Conservation (phyloP, 805 yeast species). For the Candida hungchunana region DNA sequence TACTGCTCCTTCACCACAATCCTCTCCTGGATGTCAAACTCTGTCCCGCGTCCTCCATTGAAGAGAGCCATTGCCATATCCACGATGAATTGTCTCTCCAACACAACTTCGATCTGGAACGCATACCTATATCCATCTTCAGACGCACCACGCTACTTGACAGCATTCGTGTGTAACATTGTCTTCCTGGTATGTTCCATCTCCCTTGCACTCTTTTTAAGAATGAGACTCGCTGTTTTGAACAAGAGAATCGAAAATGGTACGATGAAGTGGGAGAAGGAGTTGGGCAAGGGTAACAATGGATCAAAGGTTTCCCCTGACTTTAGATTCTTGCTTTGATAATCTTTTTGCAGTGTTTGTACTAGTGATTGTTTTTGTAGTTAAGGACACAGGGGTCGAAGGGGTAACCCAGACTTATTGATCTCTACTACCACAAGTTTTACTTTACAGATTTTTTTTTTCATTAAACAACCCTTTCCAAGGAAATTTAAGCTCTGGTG, state of each 20-base stretch:
- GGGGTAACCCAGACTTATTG: too few species aligned
- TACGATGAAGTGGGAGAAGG: conserved; percentile 46
- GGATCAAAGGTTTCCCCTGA: conserved; percentile 39
- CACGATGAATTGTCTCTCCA: conserved; percentile 50
- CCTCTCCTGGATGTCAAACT: conserved; percentile 52
- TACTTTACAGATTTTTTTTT: conserved; percentile 8
- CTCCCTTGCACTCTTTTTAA: conserved; percentile 34
- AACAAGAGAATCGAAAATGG: conserved; percentile 41
- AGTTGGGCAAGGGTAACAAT: conserved; percentile 40
- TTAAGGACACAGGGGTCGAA: too few species aligned
- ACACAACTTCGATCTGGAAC: conserved; percentile 55
- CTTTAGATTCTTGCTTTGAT: conserved; percentile 33
- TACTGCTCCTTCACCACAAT: conserved; percentile 51
- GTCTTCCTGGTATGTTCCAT: conserved; percentile 42
- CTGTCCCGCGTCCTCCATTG: conserved; percentile 53
- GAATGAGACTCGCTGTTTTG: conserved; percentile 34
- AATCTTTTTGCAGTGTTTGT: not conserved
- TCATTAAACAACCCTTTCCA: conserved; percentile 1
- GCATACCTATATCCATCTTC: conserved; percentile 45
- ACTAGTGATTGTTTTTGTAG: too few species aligned
- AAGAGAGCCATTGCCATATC: conserved; percentile 58
- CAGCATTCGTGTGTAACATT: conserved; percentile 46
- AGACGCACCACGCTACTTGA: conserved; percentile 42
- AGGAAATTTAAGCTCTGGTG: conserved; percentile 14
- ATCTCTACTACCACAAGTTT: too few species aligned